Base-by-base conservation (phyloP, 2,329 filamentous ascomycete species). In the Paracoccidioides lutzii region DNA sequence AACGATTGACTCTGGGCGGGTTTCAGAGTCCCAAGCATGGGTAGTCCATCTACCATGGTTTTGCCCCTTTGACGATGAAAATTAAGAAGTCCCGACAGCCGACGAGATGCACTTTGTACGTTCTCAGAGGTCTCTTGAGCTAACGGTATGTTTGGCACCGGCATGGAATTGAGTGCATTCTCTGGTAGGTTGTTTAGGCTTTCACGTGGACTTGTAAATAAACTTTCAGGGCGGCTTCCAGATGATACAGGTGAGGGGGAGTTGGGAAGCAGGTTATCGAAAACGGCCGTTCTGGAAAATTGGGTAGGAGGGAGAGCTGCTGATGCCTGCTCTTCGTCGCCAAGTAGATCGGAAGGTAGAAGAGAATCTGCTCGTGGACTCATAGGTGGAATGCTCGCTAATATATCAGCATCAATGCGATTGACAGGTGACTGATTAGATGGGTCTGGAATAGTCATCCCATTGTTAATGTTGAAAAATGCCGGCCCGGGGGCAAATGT, bases 391-490 rank as follows among this genome's bases (percentile, higher is more conserved):
- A 80, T 81, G 42, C 76, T 77, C 40, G 78, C 78, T 56, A 81
- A 64, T 22, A 70, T 69, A 45, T 83, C 81, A 3, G 76, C 68
- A 33, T 84, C 81, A 14, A 76, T 73, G 33, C 77, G 74, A 59
- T 67, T 63, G 12, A 65, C 61, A 32, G 69, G 67, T 2, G 73
- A 62, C 30, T 71, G 69, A 45, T 74, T 71, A 5, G 68, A 64
- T 22, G 73, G 68, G 56, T 68, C 64, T 5, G 74, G 69, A n/a
- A 81, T 64, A 3, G 79, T 77, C 78, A 82, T 83, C 57, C 81
- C 81, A 60, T 83, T 83, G 52, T 78, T 78, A 46, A 81, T 76
- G 59, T 83, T 83, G 69, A 84, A 81, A 60, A 82, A 82, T 0
- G 79, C 74, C 4, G 77, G 69, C 22, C 71, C 68, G 10, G 74